A percentile compares a stretch with the other conserved stretches of the same genome.
phyloP scores from a whole-genome alignment of 352 stramenopile genomes.

The Discostella stelligera region DNA sequence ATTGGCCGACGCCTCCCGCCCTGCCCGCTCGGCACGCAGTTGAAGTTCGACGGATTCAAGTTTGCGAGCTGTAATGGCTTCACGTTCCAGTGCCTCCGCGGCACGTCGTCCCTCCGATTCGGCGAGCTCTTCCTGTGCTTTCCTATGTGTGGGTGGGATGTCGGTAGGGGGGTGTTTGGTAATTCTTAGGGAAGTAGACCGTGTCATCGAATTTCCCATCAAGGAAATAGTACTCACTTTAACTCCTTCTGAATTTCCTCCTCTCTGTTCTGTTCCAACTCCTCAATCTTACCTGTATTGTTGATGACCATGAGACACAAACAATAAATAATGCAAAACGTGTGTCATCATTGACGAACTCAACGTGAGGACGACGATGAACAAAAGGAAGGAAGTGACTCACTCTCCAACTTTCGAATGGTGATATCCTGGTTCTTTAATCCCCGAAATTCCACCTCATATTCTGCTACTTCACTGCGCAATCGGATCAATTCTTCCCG shows the following conservation, averaged over 20 bases:
- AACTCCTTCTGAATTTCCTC: conserved; percentile 85
- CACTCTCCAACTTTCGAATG: conserved; percentile 90
- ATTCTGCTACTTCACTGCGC: conserved; percentile 88
- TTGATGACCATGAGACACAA: neutral
- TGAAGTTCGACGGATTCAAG: conserved; percentile 90
- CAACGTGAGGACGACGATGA: neutral
- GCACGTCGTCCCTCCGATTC: conserved; percentile 76
- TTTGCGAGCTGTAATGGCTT: conserved; percentile 78
- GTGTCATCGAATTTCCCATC: no score
- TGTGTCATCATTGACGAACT: conserved; percentile 1
- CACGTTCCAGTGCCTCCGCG: conserved; percentile 75
- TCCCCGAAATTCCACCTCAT: conserved; percentile 90
- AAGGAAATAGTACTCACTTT: conserved; percentile 65
- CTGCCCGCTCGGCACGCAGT: conserved; percentile 87
- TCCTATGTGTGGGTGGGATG: conserved; percentile 44
- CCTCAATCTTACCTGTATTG: conserved; percentile 80
- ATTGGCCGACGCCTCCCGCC: conserved; percentile 62
- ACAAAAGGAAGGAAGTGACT: conserved; percentile 3
- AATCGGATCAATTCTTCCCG: conserved; percentile 82
- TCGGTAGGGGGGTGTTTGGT: conserved; percentile 40
- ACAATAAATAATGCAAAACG: no score
- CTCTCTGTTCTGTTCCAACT: conserved; percentile 84
- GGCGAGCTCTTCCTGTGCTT: conserved; percentile 71
- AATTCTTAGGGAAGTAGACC: conserved; percentile 24
- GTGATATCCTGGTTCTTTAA: conserved; percentile 97